Base-by-base conservation (phyloP, 495 filamentous ascomycete genomes). In the Xeromyces bisporus region DNA sequence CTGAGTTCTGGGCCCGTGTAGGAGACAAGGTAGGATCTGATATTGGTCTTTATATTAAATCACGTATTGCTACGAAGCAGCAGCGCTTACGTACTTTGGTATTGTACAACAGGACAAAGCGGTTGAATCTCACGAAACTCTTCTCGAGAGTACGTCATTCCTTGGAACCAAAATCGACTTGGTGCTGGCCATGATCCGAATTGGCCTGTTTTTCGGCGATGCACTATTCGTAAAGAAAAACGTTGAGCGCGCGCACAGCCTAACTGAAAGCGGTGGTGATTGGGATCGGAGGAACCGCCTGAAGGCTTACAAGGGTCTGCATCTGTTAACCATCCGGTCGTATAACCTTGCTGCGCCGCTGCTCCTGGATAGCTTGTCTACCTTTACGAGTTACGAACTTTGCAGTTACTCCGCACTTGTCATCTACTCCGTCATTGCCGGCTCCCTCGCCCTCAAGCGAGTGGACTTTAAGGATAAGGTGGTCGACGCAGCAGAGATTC, bases 391-490 rank as follows among this genome's bases (percentile, higher is more conserved):
- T 45, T 93, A 91, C 60, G 89, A 97, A 56, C 69, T 97, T 18
- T 97, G 89, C 72, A 82, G 72, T 37, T 97, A 97, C 62, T 87
- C 82, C 26, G 75, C 75, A 16, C 69, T 97, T 14, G 89, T 97
- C 24, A 73, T 97, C 36, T 97, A 96, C 64, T 79, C 91, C 1
- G 84, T 96, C 25, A 74, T 97, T 27, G 85, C 89, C 23, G 89
- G 89, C 33, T 89, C 86, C 3, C 71, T 96, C 32, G 87, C 87
- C 18, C 67, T 97, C 31, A 93, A 93, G 63, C 76, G 89, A 26
- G 82, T 96, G 7, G 89, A 97, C 54, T 97, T 97, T 67, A 97
- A 97, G 63, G 79, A 78, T 34, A 94, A 94, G 60, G 89, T 97
- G 12, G 83, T 94, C 26, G 89, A 97, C 53, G 91, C 89, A 8